These are phyloP conservation scores for Aspergillus ostianus DNA, from an alignment of 495 filamentous ascomycete genomes.

Conservation along the genomic window DNA sequence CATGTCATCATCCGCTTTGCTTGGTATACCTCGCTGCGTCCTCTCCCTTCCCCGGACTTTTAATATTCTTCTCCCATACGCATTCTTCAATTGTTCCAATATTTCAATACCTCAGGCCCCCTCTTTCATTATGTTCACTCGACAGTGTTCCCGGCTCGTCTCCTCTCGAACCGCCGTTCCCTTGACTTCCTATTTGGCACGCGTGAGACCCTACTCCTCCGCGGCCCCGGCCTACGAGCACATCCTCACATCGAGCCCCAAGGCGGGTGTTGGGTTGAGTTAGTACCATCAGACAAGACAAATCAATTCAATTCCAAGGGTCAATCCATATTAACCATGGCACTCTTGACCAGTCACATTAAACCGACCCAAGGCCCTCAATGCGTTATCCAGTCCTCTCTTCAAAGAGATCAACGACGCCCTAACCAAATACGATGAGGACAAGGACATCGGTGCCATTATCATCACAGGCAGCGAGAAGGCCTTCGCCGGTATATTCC, in stretches of 20 bases:
- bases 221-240: conserved; percentile 66
- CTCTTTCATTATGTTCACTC: conserved; percentile 50
- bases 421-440: conserved; percentile 67
- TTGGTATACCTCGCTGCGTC: not conserved
- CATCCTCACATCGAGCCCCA: conserved; percentile 75
- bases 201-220: conserved; percentile 58
- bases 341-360: conserved; percentile 67
- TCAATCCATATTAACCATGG: conserved; percentile 10
- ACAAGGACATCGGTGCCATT: conserved; percentile 69
- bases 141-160: conserved; percentile 56
- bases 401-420: conserved; percentile 87
- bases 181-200: conserved; percentile 46
- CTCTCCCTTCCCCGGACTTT: not conserved
- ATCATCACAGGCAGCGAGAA: conserved; percentile 83
- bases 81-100: not conserved
- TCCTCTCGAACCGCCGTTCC: conserved; percentile 53
- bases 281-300: conserved; percentile 23
- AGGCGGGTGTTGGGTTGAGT: conserved; percentile 89
- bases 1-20: conserved; percentile 7
- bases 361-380: conserved; percentile 91
- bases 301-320: not conserved
- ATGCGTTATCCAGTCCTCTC: conserved; percentile 84
- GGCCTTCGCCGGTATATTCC: conserved; percentile 70
- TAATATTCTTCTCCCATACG: not conserved
- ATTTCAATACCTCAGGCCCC: not conserved